Evolutionary conservation across 805 yeast species (phyloP).

Genomic region (Nakazawaea siamensis): DNA sequence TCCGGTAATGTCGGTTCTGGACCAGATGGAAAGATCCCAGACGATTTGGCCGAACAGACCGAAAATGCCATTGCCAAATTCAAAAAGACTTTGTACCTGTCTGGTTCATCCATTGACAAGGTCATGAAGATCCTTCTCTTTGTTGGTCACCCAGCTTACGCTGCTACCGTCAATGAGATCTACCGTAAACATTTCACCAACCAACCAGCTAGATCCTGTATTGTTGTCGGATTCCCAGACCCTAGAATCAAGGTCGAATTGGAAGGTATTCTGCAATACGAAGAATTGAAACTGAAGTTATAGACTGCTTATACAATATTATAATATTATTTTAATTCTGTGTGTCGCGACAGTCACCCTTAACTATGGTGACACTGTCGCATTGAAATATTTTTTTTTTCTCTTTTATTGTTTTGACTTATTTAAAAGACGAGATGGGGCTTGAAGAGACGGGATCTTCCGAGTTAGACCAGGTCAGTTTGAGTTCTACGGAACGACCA

Average conservation of each 20-base stretch:
- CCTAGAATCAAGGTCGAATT: conserved; percentile 41
- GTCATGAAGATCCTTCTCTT: conserved; percentile 43
- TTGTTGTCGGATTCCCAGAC: conserved; percentile 44
- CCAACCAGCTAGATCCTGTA: conserved; percentile 46
- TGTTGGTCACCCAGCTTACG: conserved; percentile 33
- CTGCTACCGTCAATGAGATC: conserved; percentile 33
- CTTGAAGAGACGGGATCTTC: no score
- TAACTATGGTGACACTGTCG: no score
- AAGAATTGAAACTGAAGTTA: conserved; percentile 8
- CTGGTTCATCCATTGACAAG: conserved; percentile 37
- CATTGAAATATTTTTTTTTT: background rate
- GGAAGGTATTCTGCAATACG: conserved; percentile 35
- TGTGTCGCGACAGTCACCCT: no score
- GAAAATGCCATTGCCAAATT: conserved; percentile 35
- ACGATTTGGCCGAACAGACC: conserved; percentile 36
- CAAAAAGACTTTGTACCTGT: conserved; percentile 29
- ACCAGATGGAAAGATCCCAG: conserved; percentile 29
- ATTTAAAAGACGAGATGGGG: no score
- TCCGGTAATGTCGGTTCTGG: conserved; percentile 20
- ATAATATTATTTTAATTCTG: no score
- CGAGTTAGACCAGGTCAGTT: no score
- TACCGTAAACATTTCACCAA: conserved; percentile 37
- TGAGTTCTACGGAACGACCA: no score
- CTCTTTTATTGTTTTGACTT: no score
- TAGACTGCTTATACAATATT: no score